A percentile compares a stretch with the other conserved stretches of the same genome.
These are phyloP conservation scores for Quercus robur DNA, from an alignment of 306 rosid genomes.

Conservation along the genomic window DNA sequence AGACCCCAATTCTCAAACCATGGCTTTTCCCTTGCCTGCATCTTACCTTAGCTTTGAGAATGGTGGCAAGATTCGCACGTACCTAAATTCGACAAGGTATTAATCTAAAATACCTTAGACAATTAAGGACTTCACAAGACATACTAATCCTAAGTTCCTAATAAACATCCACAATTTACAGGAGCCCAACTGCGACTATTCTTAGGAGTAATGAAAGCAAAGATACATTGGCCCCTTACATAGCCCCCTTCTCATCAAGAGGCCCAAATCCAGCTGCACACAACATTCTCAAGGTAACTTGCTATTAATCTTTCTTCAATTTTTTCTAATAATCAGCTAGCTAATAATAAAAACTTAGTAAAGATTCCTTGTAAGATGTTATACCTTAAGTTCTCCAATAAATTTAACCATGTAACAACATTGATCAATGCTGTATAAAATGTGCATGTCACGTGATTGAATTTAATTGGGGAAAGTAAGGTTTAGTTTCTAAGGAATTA, in stretches of 20 bases:
- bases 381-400: no score
- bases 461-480: no score
- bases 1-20: accelerated
- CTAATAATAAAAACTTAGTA: no score
- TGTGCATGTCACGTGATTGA: no score
- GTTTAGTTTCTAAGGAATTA: no score
- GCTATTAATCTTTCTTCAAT: no score
- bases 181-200: slow-evolving; percentile 32
- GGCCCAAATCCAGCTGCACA: slow-evolving; percentile 28
- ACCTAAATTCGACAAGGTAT: slow-evolving; percentile 25
- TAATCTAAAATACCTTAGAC: not conserved
- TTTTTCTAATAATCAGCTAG: no score
- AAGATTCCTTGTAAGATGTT: no score
- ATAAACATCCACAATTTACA: not conserved
- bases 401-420: no score
- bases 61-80: not conserved
- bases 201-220: slow-evolving; percentile 8
- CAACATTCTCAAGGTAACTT: slow-evolving; percentile 39
- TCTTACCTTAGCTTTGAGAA: not conserved
- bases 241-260: slow-evolving; percentile 34
- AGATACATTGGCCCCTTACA: slow-evolving; percentile 24
- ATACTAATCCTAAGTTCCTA: not conserved
- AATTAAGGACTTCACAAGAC: not conserved
- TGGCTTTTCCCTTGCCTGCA: slow-evolving; percentile 17
- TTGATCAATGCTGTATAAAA: no score